Conservation (phyloP, 768 basidiomycete genomes). For the Tulasnella sp. region DNA sequence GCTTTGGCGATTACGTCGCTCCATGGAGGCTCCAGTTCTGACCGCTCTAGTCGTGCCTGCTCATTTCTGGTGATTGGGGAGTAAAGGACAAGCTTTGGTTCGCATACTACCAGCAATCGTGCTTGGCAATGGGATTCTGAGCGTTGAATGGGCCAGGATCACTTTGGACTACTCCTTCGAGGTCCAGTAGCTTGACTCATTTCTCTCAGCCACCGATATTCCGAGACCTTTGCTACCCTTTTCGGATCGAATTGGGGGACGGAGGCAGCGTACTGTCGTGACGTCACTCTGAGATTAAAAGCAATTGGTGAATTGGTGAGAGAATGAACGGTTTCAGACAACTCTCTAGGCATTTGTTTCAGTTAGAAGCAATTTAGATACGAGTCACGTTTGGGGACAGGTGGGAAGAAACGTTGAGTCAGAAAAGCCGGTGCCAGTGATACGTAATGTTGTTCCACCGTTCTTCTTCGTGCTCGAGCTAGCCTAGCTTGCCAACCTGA, state of each 20-base stretch:
- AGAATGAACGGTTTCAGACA: background rate
- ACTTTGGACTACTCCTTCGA: too few relatives aligned
- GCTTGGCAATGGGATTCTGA: too few relatives aligned
- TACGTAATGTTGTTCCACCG: background rate
- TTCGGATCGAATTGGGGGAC: slow-evolving; percentile 37
- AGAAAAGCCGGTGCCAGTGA: background rate
- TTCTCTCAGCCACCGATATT: too few relatives aligned
- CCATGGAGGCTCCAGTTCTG: background rate
- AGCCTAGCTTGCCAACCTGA: too few relatives aligned
- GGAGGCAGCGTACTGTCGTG: slow-evolving; percentile 77
- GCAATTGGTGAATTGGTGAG: background rate
- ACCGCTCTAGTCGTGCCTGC: background rate
- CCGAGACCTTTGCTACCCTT: slow-evolving; percentile 30
- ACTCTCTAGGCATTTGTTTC: background rate
- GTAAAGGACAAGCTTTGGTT: too few relatives aligned
- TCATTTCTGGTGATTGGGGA: too few relatives aligned
- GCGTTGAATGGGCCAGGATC: too few relatives aligned
- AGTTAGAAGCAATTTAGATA: background rate
- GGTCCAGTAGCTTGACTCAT: too few relatives aligned
- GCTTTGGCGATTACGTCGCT: slow-evolving; percentile 8
- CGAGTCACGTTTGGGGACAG: background rate
- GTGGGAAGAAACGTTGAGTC: background rate
- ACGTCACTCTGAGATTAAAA: background rate
- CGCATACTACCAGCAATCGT: too few relatives aligned
- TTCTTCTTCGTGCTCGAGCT: too few relatives aligned